Evolutionary conservation across 179 eudicot species (phyloP).

Genomic region (Heliamphora pulchella): DNA sequence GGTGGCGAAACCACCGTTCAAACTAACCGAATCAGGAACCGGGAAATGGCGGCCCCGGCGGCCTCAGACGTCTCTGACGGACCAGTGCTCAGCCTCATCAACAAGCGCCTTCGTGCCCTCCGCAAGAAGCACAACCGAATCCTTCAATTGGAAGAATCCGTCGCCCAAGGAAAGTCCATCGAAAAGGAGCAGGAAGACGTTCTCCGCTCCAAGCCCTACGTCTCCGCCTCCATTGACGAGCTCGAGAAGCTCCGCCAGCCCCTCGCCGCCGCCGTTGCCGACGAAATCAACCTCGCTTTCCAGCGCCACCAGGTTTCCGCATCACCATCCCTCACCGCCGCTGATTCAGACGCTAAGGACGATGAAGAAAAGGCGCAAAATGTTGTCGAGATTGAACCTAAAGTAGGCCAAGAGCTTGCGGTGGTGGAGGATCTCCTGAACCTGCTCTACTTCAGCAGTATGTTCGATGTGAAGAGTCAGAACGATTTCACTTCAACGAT

Average conservation of each 20-base stretch:
- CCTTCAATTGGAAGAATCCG: constrained; percentile 60
- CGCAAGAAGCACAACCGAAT: constrained; percentile 76
- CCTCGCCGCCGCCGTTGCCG: constrained; percentile 48
- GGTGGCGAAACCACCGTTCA: constrained; percentile 16
- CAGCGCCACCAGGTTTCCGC: constrained; percentile 10
- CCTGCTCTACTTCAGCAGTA: constrained; percentile 61
- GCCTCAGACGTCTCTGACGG: constrained; percentile 55
- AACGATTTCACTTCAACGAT: constrained; percentile 49
- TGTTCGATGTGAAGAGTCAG: constrained; percentile 65
- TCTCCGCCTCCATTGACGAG: constrained; percentile 57
- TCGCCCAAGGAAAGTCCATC: constrained; percentile 56
- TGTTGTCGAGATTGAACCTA: background rate
- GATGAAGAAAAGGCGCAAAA: constrained; percentile 14
- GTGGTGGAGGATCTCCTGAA: constrained; percentile 53
- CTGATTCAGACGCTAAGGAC: constrained; percentile 22
- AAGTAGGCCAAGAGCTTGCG: too few relatives aligned
- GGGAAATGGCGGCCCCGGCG: constrained; percentile 31
- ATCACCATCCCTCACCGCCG: constrained; percentile 14
- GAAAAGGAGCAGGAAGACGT: constrained; percentile 74
- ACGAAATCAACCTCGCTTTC: constrained; percentile 48
- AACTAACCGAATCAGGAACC: background rate
- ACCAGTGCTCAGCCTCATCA: constrained; percentile 63
- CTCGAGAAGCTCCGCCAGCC: constrained; percentile 75
- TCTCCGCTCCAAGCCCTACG: constrained; percentile 50
- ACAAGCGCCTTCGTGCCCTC: constrained; percentile 73